These are phyloP conservation scores for Jackrogersella minutella DNA, from an alignment of 495 filamentous ascomycete genomes.

Conservation along the genomic window DNA sequence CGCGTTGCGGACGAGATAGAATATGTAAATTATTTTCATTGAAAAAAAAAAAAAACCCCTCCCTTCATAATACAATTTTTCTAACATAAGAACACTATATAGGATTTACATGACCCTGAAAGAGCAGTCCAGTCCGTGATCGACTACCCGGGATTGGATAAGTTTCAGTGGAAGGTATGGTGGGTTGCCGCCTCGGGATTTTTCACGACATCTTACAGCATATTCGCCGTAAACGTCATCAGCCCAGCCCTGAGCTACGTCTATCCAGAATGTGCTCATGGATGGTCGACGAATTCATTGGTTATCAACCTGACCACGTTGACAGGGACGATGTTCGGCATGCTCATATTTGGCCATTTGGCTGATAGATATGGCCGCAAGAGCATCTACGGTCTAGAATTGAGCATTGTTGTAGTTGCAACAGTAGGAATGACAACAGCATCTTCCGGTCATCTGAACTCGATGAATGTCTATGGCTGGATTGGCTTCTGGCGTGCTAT, in stretches of 20 bases:
- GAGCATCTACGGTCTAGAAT: slow-evolving; percentile 69
- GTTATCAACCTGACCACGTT: slow-evolving; percentile 67
- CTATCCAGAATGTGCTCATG: slow-evolving; percentile 56
- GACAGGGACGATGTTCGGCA: slow-evolving; percentile 64
- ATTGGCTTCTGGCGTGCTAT: slow-evolving; percentile 66
- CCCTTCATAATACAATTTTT: neutral
- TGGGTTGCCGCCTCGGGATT: slow-evolving; percentile 71
- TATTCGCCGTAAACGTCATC: slow-evolving; percentile 70
- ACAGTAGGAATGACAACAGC: slow-evolving; percentile 62
- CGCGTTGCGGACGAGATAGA: slow-evolving; percentile 32
- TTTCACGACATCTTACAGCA: slow-evolving; percentile 72
- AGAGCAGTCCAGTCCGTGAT: slow-evolving; percentile 38
- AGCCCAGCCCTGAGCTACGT: slow-evolving; percentile 65
- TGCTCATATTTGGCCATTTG: slow-evolving; percentile 68
- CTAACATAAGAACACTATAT: neutral
- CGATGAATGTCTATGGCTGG: slow-evolving; percentile 66
- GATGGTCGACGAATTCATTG: slow-evolving; percentile 13
- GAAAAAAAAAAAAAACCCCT: no score
- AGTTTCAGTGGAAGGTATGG: slow-evolving; percentile 49
- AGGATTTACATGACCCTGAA: slow-evolving; percentile 38
- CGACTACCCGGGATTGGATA: slow-evolving; percentile 40
- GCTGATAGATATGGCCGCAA: slow-evolving; percentile 69
- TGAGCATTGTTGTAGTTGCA: slow-evolving; percentile 62
- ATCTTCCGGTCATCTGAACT: slow-evolving; percentile 45
- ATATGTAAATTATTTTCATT: slow-evolving; percentile 27